Base-by-base conservation (phyloP, 2,329 filamentous ascomycete species). In the Pseudodiploospora longispora region DNA sequence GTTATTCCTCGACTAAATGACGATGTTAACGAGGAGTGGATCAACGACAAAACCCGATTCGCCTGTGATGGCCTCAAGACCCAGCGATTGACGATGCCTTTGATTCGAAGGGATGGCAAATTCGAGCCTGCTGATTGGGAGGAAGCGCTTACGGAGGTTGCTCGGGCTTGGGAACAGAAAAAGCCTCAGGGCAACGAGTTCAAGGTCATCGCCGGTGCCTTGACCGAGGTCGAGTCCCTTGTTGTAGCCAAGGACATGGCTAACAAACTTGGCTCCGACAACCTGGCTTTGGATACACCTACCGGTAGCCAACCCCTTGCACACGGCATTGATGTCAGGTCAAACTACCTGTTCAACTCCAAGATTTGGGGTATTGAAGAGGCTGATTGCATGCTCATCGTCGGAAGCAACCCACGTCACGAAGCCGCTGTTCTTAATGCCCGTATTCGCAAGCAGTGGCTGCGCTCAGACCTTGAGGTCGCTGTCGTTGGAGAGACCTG, bases 21-120 rank as follows among this genome's bases (percentile, higher is more conserved):
- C 62, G 90, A 97, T 58, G 82, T 98, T 58, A 98, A 98, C 66
- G 93, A 98, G 72, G 93, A 98, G 68, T 98, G 93, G 93, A 97
- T 98, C 66, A 93, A 97, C 68, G 93, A 98, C 74, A 98, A 97
- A 77, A 83, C 88, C 35, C 82, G 93, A 52, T 98, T 97, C 64
- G 91, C 93, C 36, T 95, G 90, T 64, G 93, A 98, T 64, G 93
- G 93, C 40, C 76, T 98, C 53, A 95, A 90, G 78, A 97, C 91
- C 38, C 93, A 98, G 69, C 82, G 93, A 61, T 75, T 98, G 45
- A 97, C 93, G 32, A 93, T 91, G 53, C 93, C 93, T 36, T 71
- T 98, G 51, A 82, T 96, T 58, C 86, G 90, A 55, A 82, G 84
- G 46, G 85, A 94, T 47, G 85, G 90, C 59, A 88, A 91, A 64